Base-by-base conservation (phyloP, 352 stramenopile species). In the Globisporangium solare region DNA sequence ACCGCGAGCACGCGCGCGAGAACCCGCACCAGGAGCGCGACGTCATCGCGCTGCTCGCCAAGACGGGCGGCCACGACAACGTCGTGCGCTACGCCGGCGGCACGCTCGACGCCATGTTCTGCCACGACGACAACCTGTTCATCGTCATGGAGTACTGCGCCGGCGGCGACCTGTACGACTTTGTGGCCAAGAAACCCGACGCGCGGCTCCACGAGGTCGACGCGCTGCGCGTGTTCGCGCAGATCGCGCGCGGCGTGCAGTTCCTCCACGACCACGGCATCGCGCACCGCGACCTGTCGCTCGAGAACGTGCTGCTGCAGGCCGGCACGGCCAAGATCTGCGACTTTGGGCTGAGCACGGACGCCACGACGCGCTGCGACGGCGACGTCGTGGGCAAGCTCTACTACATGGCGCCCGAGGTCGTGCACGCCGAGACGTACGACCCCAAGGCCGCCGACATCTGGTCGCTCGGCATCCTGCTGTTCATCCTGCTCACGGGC, bases 361-460 rank as follows among this genome's bases (percentile, higher is more conserved):
- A 71, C 24, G 71, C 76, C 11, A 58, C 64, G 11, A 47, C 66
- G 27, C 54, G 67, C 10, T 76, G 70, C 14, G 58, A 41, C 2
- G 51, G 67, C 20, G 76, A 84, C 17, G 42, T 63, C 13, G 80
- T 88, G 6, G 80, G 80, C 31, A 91, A 91, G 35, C 71, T 81
- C 27, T 81, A 86, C 63, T 89, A 89, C 68, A 92, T 86, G 73
- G 81, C 81, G 7, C 81, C 79, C 0, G 81, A 92, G 63, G 73
- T 88, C 27, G 68, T 69, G 0, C 35, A 35, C 17, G 49, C 56
- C 7, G 54, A 59, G 22, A 22, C 35, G 12, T 81, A 82, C 67
- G 71, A 86, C 59, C 66, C 79, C 0, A 70, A 67, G 22, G 53
- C 41, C 0, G 74, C 69, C 13, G 74, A 84, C 43, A 41, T 84